These are phyloP conservation scores for Phytophthora pinifolia DNA, from an alignment of 352 stramenopile genomes.

Conservation along the genomic window DNA sequence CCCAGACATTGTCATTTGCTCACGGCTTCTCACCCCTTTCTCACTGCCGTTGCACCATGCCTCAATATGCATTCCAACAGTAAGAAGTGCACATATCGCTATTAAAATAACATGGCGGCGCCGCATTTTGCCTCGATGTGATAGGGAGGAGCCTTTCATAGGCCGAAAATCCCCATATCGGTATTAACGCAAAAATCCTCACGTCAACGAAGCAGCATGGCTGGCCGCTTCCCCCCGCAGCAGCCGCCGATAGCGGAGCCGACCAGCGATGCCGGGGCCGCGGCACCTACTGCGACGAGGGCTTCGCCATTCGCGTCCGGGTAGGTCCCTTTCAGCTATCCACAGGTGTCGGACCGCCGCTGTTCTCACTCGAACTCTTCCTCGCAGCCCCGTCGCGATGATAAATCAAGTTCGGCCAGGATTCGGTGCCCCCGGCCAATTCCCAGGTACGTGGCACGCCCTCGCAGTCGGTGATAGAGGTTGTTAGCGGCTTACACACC, in stretches of 20 bases:
- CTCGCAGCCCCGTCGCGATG: constrained; percentile 36
- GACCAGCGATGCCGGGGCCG: neutral
- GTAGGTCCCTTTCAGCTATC: constrained; percentile 6
- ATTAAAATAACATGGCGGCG: too few species aligned
- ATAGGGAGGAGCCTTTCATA: constrained; percentile 4
- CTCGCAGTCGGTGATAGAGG: neutral
- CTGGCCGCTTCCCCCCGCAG: constrained; percentile 20
- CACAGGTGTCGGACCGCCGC: neutral
- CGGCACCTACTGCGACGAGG: constrained; percentile 6
- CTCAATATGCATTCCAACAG: too few species aligned
- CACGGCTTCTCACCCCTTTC: too few species aligned
- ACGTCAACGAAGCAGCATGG: constrained; percentile 7
- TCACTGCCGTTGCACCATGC: too few species aligned
- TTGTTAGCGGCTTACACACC: neutral
- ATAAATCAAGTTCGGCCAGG: constrained; percentile 40
- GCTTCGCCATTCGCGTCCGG: constrained; percentile 32
- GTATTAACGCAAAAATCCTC: neutral
- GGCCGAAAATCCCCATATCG: neutral
- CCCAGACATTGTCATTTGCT: too few species aligned
- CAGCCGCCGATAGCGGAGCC: constrained; percentile 3
- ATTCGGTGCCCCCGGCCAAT: constrained; percentile 20
- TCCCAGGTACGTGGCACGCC: constrained; percentile 19
- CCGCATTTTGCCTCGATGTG: neutral
- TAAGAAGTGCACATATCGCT: too few species aligned
- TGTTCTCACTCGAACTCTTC: constrained; percentile 3